Conservation (phyloP, 1,139 yeast species). For the Hansenula sp. region DNA sequence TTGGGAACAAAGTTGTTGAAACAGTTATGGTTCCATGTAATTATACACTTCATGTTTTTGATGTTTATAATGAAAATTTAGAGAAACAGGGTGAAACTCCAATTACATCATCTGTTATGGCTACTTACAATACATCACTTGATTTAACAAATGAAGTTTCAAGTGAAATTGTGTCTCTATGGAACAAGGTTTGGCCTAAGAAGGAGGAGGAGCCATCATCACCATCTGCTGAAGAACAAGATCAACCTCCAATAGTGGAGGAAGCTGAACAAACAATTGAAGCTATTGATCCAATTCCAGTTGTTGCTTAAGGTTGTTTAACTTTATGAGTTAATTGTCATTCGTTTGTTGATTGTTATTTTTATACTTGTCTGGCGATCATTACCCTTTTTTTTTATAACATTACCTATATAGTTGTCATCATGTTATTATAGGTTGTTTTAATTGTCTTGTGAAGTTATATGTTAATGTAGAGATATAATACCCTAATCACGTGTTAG, state of each 20-base stretch:
- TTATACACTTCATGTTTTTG: constrained; percentile 26
- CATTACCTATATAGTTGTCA: too few relatives aligned
- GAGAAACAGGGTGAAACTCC: constrained; percentile 24
- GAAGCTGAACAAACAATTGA: background rate
- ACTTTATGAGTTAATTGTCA: too few relatives aligned
- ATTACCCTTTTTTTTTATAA: too few relatives aligned
- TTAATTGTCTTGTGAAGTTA: too few relatives aligned
- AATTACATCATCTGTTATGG: constrained; percentile 23
- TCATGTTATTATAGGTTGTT: too few relatives aligned
- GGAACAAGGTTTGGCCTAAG: constrained; percentile 10
- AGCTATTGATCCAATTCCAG: background rate
- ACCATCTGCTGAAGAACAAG: background rate
- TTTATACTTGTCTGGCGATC: too few relatives aligned
- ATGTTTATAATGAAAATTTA: constrained; percentile 27
- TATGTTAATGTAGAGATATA: too few relatives aligned
- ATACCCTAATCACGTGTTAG: too few relatives aligned
- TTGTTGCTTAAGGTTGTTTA: background rate
- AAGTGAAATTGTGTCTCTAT: constrained; percentile 6
- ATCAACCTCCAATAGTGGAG: background rate
- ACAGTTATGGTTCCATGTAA: constrained; percentile 25
- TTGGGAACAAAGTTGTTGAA: constrained; percentile 16
- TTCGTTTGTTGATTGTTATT: too few relatives aligned
- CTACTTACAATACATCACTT: constrained; percentile 21
- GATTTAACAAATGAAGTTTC: constrained; percentile 20
- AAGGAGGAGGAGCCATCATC: too few relatives aligned